Evolutionary conservation across 768 basidiomycete genomes (phyloP).

Genomic region (Artomyces pyxidatus): DNA sequence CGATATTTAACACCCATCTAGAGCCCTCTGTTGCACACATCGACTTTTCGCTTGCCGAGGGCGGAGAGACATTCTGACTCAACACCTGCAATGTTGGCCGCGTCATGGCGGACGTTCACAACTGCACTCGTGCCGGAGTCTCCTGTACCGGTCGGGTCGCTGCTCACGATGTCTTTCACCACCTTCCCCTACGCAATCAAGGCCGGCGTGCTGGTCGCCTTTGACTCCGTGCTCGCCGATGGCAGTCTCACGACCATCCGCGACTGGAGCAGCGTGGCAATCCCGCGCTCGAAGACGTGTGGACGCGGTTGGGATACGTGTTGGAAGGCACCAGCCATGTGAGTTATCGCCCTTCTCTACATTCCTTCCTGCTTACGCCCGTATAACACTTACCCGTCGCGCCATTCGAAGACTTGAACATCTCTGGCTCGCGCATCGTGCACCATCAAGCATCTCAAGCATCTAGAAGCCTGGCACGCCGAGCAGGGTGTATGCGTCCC

Average conservation of each 20-base stretch:
- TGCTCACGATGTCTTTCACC: conserved; percentile 57
- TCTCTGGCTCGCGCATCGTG: conserved; percentile 66
- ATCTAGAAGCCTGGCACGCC: conserved; percentile 79
- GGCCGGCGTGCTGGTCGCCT: conserved; percentile 68
- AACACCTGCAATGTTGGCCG: conserved; percentile 62
- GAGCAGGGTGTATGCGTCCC: conserved; percentile 62
- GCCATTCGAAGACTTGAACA: conserved; percentile 85
- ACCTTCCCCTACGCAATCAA: conserved; percentile 61
- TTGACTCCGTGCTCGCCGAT: conserved; percentile 73
- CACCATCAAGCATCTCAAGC: conserved; percentile 75
- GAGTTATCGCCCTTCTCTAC: conserved; percentile 19
- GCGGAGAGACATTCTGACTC: conserved; percentile 78
- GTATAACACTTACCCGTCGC: conserved; percentile 65
- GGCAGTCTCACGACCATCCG: conserved; percentile 61
- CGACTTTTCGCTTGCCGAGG: conserved; percentile 54
- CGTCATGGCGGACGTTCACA: conserved; percentile 43
- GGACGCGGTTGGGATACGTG: conserved; percentile 48
- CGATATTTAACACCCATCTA: conserved; percentile 53
- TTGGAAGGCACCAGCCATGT: conserved; percentile 67
- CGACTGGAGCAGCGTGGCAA: conserved; percentile 68
- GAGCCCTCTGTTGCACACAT: conserved; percentile 41
- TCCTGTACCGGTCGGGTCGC: conserved; percentile 47
- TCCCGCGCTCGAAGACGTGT: conserved; percentile 41
- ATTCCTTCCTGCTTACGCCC: background rate
- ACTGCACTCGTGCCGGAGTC: conserved; percentile 31